Evolutionary conservation across 352 stramenopile genomes (phyloP).

Genomic region (Phytophthora cryptogea): DNA sequence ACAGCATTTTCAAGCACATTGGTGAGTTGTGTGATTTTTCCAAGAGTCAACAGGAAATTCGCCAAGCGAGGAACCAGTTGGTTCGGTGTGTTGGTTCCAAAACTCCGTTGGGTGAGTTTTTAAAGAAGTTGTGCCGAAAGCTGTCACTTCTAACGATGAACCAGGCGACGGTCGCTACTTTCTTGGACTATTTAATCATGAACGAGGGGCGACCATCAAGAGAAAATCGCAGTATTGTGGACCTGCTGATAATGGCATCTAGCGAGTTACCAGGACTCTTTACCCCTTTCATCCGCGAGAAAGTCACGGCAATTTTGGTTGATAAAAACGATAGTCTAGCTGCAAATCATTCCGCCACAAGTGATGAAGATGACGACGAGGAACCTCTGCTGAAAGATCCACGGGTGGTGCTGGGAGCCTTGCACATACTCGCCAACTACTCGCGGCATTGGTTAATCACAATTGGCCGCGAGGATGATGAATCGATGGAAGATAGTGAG

Average conservation of each 20-base stretch:
- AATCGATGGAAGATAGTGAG: constrained; percentile 23
- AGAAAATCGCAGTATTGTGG: constrained; percentile 59
- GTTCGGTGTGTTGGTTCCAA: constrained; percentile 84
- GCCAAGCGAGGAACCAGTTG: constrained; percentile 64
- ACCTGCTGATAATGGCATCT: constrained; percentile 60
- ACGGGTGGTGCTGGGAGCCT: constrained; percentile 53
- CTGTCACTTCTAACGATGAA: constrained; percentile 74
- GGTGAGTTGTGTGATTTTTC: constrained; percentile 58
- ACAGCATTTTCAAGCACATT: constrained; percentile 80
- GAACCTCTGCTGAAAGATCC: constrained; percentile 36
- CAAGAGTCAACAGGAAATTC: constrained; percentile 50
- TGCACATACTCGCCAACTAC: constrained; percentile 62
- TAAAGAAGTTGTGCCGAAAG: constrained; percentile 86
- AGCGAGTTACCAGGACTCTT: constrained; percentile 56
- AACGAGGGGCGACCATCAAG: constrained; percentile 30
- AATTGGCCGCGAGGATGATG: constrained; percentile 15
- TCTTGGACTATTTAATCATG: constrained; percentile 48
- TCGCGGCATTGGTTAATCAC: constrained; percentile 47
- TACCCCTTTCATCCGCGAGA: constrained; percentile 50
- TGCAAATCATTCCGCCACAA: constrained; percentile 18
- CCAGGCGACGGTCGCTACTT: constrained; percentile 37
- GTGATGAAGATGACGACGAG: constrained; percentile 43
- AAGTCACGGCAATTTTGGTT: constrained; percentile 56
- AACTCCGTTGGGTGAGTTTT: constrained; percentile 68
- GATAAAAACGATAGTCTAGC: constrained; percentile 9